phyloP scores from a whole-genome alignment of 805 yeast species.

The Metschnikowia proteae region DNA sequence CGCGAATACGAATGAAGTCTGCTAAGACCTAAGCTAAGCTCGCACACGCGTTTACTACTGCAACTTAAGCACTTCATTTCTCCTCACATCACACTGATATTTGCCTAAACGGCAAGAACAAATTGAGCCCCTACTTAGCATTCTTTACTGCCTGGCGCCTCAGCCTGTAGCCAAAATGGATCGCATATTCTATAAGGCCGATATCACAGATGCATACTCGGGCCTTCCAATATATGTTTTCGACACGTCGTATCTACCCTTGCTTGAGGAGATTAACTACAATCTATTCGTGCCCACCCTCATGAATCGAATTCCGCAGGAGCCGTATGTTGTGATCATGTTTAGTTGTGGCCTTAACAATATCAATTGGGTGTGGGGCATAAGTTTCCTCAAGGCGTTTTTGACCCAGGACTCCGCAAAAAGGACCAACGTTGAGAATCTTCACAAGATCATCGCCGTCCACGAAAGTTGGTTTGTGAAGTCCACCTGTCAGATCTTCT shows the following conservation, averaged over 20 bases:
- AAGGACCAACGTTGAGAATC: conserved; percentile 44
- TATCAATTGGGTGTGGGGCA: conserved; percentile 68
- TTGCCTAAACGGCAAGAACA: background rate
- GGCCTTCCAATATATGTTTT: conserved; percentile 69
- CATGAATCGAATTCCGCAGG: conserved; percentile 54
- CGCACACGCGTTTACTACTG: background rate
- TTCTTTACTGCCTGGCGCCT: background rate
- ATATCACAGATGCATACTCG: conserved; percentile 61
- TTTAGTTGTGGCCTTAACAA: conserved; percentile 78
- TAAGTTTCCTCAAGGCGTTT: conserved; percentile 50
- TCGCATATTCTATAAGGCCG: conserved; percentile 53
- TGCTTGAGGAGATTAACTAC: conserved; percentile 41
- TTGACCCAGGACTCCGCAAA: conserved; percentile 44
- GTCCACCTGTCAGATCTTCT: conserved; percentile 67
- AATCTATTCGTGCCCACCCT: conserved; percentile 57
- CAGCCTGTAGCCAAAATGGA: conserved; percentile 24
- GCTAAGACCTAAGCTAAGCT: background rate
- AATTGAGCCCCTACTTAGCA: background rate
- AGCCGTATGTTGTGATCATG: conserved; percentile 64
- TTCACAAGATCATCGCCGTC: conserved; percentile 68
- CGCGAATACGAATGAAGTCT: conserved; percentile 1
- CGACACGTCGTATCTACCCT: conserved; percentile 78
- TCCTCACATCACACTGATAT: background rate
- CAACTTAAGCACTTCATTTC: background rate
- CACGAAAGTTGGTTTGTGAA: conserved; percentile 90